Percentiles rank a stretch among this genome's conserved stretches.
phyloP scores from a whole-genome alignment of 768 basidiomycete genomes.

The Macrocybe gigantea region DNA sequence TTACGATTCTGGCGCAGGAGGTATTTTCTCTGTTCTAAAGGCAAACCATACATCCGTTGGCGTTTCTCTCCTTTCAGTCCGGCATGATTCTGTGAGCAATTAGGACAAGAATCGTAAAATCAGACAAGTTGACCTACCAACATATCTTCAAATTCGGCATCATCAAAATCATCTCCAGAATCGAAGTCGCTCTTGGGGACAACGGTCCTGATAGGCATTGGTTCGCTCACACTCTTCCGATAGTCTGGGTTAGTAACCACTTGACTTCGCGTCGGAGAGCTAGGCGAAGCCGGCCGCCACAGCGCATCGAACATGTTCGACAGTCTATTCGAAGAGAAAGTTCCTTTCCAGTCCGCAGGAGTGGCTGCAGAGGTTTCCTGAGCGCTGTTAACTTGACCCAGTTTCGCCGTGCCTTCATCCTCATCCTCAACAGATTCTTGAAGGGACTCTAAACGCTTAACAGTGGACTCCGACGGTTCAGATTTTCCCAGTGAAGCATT shows the following conservation, averaged over 20 bases:
- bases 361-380: slow-evolving; percentile 11
- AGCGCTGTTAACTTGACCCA: slow-evolving; percentile 8
- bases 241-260: slow-evolving; percentile 27
- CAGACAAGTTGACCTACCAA: slow-evolving; percentile 42
- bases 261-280: slow-evolving; percentile 26
- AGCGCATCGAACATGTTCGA: slow-evolving; percentile 66
- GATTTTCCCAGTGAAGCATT: slow-evolving; percentile 37
- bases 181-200: slow-evolving; percentile 24
- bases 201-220: slow-evolving; percentile 47
- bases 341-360: slow-evolving; percentile 43
- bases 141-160: slow-evolving; percentile 57
- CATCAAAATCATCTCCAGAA: slow-evolving; percentile 31
- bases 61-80: slow-evolving; percentile 70
- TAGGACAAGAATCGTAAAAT: slow-evolving; percentile 3
- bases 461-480: slow-evolving; percentile 47
- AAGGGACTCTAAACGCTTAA: slow-evolving; percentile 41
- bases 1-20: slow-evolving; percentile 54
- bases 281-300: slow-evolving; percentile 43
- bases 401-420: slow-evolving; percentile 54
- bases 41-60: slow-evolving; percentile 53
- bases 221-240: slow-evolving; percentile 70
- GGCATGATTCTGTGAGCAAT: slow-evolving; percentile 53
- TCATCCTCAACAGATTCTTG: slow-evolving; percentile 46
- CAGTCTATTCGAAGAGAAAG: slow-evolving; percentile 53
- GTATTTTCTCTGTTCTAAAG: slow-evolving; percentile 59